These are phyloP conservation scores for Zalaria obscura DNA, from an alignment of 2,329 filamentous ascomycete species.

Conservation along the genomic window DNA sequence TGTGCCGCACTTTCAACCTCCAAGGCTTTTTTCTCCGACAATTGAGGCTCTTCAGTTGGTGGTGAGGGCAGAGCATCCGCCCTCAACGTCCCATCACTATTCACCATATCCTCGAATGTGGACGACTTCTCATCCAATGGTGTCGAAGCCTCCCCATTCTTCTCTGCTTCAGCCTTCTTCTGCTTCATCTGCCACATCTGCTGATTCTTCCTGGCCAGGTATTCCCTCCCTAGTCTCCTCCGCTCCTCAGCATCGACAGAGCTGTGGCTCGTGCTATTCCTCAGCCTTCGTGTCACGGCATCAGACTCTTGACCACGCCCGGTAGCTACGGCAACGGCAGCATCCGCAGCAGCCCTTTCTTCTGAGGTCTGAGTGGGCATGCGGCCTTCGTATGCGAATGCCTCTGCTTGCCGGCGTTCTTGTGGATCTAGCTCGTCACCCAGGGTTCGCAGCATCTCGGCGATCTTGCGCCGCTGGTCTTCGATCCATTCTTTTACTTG, in stretches of 20 bases:
- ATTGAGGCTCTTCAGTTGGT: constrained; percentile 7
- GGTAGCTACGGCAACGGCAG: constrained; percentile 20
- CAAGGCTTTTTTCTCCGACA: background rate
- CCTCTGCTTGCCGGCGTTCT: constrained; percentile 20
- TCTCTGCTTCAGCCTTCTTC: constrained; percentile 11
- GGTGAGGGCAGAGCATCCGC: constrained; percentile 2
- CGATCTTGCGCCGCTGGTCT: constrained; percentile 46
- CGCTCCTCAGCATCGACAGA: constrained; percentile 18
- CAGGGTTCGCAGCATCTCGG: constrained; percentile 42
- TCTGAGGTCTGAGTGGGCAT: constrained; percentile 15
- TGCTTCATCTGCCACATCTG: constrained; percentile 19
- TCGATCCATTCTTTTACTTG: constrained; percentile 49
- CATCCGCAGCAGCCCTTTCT: constrained; percentile 15
- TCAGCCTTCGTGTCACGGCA: constrained; percentile 1
- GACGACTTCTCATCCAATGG: constrained; percentile 4
- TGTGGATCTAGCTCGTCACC: constrained; percentile 44
- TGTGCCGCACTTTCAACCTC: background rate
- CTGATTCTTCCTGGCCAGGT: constrained; percentile 19
- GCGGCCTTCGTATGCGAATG: constrained; percentile 21
- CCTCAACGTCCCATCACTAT: constrained; percentile 23
- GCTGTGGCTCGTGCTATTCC: constrained; percentile 14
- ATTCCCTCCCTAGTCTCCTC: constrained; percentile 19
- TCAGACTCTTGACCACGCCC: constrained; percentile 8
- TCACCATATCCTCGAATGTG: constrained; percentile 25
- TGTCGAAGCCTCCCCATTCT: background rate